A percentile compares a stretch with the other conserved stretches of the same genome.
These are phyloP conservation scores for Boletus sp. DNA, from an alignment of 768 basidiomycete genomes.

Conservation along the genomic window DNA sequence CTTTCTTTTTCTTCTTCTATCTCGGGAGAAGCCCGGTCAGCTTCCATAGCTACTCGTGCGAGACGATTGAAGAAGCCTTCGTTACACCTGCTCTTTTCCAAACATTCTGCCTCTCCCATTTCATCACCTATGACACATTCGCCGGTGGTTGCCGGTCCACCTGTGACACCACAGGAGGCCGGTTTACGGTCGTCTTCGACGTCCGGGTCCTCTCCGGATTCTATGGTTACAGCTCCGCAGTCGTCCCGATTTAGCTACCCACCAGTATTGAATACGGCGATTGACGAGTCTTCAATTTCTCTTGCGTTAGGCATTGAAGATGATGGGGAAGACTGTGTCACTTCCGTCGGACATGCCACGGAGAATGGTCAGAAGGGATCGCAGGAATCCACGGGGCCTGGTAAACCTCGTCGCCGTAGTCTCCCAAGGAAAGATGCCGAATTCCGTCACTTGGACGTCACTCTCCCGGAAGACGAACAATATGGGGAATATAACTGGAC, in stretches of 20 bases:
- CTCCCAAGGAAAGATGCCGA: constrained; percentile 23
- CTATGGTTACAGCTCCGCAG: constrained; percentile 61
- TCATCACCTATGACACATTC: constrained; percentile 30
- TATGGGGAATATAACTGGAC: constrained; percentile 66
- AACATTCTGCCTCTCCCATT: constrained; percentile 54
- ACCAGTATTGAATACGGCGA: constrained; percentile 59
- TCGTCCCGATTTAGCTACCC: constrained; percentile 47
- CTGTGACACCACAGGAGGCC: constrained; percentile 16
- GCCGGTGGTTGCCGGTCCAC: constrained; percentile 16
- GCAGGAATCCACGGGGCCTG: constrained; percentile 22
- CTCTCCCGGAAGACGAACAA: constrained; percentile 38
- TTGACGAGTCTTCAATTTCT: constrained; percentile 55
- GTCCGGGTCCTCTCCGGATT: constrained; percentile 35
- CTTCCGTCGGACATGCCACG: constrained; percentile 10
- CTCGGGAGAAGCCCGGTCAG: constrained; percentile 35
- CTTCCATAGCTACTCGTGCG: constrained; percentile 34
- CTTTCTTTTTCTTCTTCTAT: constrained; percentile 32
- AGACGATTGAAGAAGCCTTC: constrained; percentile 64
- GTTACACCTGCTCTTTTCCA: constrained; percentile 64
- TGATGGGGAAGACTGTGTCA: constrained; percentile 23
- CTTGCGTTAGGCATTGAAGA: constrained; percentile 30
- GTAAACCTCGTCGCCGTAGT: constrained; percentile 9
- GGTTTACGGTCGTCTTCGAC: constrained; percentile 26
- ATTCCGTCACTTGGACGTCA: constrained; percentile 28
- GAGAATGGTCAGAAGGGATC: constrained; percentile 6